Conservation (phyloP, 2,329 filamentous ascomycete genomes). For the Orbilia javanica region DNA sequence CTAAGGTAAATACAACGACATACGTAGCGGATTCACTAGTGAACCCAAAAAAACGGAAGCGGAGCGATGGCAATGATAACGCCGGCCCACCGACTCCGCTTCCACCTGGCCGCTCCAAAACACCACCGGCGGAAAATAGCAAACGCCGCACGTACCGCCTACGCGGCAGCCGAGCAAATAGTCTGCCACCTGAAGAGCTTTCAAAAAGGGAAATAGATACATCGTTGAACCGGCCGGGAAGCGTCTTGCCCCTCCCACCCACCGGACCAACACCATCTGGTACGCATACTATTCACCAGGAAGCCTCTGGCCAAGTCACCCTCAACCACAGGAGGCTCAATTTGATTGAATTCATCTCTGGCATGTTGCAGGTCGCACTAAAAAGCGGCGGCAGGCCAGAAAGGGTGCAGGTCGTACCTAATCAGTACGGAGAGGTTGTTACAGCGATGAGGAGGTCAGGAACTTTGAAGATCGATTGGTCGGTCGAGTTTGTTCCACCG, state of each 20-base stretch:
- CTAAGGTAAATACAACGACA: conserved; percentile 26
- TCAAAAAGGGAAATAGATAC: conserved; percentile 49
- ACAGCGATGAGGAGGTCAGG: conserved; percentile 54
- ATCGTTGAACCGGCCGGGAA: conserved; percentile 52
- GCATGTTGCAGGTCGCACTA: conserved; percentile 54
- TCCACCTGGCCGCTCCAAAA: conserved; percentile 65
- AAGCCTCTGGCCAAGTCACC: conserved; percentile 56
- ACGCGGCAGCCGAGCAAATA: conserved; percentile 53
- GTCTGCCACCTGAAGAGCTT: conserved; percentile 49
- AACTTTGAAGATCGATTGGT: conserved; percentile 64
- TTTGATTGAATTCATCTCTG: conserved; percentile 58
- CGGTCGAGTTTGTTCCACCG: conserved; percentile 68
- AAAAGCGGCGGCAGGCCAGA: conserved; percentile 58
- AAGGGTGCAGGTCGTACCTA: conserved; percentile 45
- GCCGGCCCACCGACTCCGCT: conserved; percentile 47
- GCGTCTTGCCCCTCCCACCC: conserved; percentile 53
- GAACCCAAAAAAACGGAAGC: conserved; percentile 55
- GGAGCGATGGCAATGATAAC: conserved; percentile 52
- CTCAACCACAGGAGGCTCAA: conserved; percentile 55
- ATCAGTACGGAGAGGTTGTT: conserved; percentile 48
- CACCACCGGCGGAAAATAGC: conserved; percentile 41
- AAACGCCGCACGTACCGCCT: conserved; percentile 44
- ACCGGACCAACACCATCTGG: conserved; percentile 52
- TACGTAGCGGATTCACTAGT: conserved; percentile 15
- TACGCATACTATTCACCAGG: conserved; percentile 58